Conservation (phyloP, 768 basidiomycete species). For the Tulasnella calospora region DNA sequence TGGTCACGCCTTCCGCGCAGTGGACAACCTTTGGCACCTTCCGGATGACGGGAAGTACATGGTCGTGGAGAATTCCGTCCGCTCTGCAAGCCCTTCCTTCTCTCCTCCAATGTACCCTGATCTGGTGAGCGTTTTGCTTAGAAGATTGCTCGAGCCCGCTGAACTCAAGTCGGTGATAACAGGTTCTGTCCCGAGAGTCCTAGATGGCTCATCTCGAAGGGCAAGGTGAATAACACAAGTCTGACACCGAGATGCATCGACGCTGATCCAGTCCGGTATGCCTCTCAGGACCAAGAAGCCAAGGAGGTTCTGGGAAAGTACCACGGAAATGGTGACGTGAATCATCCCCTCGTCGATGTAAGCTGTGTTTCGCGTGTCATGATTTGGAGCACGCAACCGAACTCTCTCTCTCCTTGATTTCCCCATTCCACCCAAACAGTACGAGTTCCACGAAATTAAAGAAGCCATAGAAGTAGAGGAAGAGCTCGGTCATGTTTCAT, state of each 20-base stretch:
- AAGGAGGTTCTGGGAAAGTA: conserved; percentile 58
- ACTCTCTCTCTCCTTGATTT: background rate
- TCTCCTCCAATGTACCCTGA: conserved; percentile 48
- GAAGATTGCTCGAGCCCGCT: background rate
- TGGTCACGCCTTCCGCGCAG: background rate
- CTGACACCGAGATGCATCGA: background rate
- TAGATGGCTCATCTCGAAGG: conserved; percentile 57
- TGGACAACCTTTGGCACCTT: conserved; percentile 49
- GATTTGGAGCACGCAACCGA: background rate
- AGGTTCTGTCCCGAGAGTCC: conserved; percentile 61
- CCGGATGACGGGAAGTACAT: conserved; percentile 34
- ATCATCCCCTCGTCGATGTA: conserved; percentile 55
- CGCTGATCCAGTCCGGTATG: background rate
- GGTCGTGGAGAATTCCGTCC: conserved; percentile 48
- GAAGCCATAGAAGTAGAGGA: conserved; percentile 61
- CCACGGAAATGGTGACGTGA: conserved; percentile 59
- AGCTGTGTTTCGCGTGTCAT: conserved; percentile 30
- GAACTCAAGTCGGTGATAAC: background rate
- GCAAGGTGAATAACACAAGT: background rate
- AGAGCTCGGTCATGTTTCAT: conserved; percentile 49
- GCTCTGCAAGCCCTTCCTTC: conserved; percentile 58
- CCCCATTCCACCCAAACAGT: conserved; percentile 3
- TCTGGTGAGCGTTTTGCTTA: conserved; percentile 40
- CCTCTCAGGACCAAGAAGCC: conserved; percentile 48
- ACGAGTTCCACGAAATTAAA: conserved; percentile 46